Evolutionary conservation across 2,329 filamentous ascomycete genomes (phyloP).

Genomic region (Venturia oleaginea): DNA sequence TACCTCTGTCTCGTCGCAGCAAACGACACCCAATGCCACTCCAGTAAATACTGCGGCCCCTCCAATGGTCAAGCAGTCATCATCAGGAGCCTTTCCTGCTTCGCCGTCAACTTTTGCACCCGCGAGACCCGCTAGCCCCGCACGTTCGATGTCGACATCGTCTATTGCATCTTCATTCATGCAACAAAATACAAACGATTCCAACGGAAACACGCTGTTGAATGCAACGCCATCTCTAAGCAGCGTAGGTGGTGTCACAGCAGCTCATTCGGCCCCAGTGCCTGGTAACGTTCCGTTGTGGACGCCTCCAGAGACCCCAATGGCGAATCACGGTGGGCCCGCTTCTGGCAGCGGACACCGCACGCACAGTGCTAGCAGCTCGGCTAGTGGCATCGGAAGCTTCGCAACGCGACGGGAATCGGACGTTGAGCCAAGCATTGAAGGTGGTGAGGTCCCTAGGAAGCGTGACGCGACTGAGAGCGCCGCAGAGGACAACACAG

Average conservation of each 20-base stretch:
- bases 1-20: slow-evolving; percentile 43
- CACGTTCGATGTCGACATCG: slow-evolving; percentile 77
- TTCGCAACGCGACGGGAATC: slow-evolving; percentile 15
- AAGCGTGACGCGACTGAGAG: slow-evolving; percentile 17
- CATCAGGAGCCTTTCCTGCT: slow-evolving; percentile 35
- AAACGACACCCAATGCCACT: slow-evolving; percentile 62
- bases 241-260: slow-evolving; percentile 66
- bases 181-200: slow-evolving; percentile 25
- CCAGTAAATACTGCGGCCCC: slow-evolving; percentile 56
- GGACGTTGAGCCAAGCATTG: slow-evolving; percentile 25
- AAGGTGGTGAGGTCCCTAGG: slow-evolving; percentile 18
- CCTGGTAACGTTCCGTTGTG: slow-evolving; percentile 57
- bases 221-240: slow-evolving; percentile 73
- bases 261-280: slow-evolving; percentile 54
- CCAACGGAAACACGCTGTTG: slow-evolving; percentile 48
- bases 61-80: slow-evolving; percentile 38
- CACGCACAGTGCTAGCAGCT: slow-evolving; percentile 45
- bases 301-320: slow-evolving; percentile 82
- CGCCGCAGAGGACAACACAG: slow-evolving; percentile 28
- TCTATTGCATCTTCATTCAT: slow-evolving; percentile 53
- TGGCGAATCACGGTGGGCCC: not conserved
- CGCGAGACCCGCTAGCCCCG: slow-evolving; percentile 62
- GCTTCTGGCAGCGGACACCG: slow-evolving; percentile 27
- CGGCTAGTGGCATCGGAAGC: slow-evolving; percentile 42
- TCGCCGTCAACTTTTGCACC: slow-evolving; percentile 48